Conservation (phyloP, 2,329 filamentous ascomycete genomes). For the Xylaria multiplex region DNA sequence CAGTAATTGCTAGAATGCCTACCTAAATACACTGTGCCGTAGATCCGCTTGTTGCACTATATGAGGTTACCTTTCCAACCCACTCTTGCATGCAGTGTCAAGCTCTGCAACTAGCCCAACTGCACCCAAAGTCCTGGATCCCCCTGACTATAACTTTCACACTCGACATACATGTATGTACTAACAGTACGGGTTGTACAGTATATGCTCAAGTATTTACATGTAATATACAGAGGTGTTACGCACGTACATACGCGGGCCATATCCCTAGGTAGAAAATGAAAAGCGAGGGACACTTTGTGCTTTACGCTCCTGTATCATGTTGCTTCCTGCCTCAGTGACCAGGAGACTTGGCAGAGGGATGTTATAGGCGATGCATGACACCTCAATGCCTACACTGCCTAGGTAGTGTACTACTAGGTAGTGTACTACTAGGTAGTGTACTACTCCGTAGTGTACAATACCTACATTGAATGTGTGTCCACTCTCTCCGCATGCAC, state of each 20-base stretch:
- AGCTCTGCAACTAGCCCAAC: constrained; percentile 29
- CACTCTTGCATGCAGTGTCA: constrained; percentile 25
- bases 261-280: constrained; percentile 16
- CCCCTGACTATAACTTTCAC: constrained; percentile 21
- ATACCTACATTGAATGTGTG: background rate
- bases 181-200: no score
- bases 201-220: no score
- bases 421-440: no score
- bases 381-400: constrained; percentile 8
- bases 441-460: no score
- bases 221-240: no score
- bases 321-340: background rate
- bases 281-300: constrained; percentile 7
- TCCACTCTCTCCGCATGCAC: constrained; percentile 12
- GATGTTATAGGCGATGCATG: constrained; percentile 3
- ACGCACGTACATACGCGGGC: constrained; percentile 4
- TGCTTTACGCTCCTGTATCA: background rate
- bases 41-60: constrained; percentile 22
- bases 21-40: constrained; percentile 8
- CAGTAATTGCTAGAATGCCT: background rate
- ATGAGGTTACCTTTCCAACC: constrained; percentile 24
- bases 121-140: constrained; percentile 32
- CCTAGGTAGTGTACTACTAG: no score
- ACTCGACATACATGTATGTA: background rate
- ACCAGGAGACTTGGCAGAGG: background rate